phyloP scores from a whole-genome alignment of 2,329 filamentous ascomycete genomes.

The Pestalotiopsis sp. region DNA sequence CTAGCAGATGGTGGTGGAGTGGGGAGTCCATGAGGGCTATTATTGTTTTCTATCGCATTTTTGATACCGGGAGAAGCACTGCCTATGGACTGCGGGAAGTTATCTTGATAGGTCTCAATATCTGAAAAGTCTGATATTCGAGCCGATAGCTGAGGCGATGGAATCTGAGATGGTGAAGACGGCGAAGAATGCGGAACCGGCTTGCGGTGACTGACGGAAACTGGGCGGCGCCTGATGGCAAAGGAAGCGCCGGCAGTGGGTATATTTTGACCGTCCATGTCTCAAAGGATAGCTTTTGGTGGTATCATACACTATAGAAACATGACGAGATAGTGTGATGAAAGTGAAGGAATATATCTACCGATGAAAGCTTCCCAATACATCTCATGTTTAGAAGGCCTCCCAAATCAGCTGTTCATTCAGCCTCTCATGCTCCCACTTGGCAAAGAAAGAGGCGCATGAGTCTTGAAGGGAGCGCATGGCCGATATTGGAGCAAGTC shows the following conservation, averaged over 20 bases:
- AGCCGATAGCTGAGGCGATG: neutral
- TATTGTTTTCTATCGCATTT: neutral
- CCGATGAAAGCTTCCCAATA: neutral
- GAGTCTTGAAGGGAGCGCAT: neutral
- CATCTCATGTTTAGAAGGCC: neutral
- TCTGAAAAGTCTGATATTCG: neutral
- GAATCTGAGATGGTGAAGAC: neutral
- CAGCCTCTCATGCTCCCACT: neutral
- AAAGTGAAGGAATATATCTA: neutral
- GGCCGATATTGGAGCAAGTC: neutral
- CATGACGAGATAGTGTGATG: neutral
- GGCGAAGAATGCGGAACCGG: neutral
- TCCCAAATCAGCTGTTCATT: neutral
- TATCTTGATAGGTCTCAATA: neutral
- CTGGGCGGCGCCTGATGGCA: constrained; percentile 1
- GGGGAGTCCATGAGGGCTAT: neutral
- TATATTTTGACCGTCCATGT: neutral
- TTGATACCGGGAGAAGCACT: neutral
- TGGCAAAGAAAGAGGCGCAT: neutral
- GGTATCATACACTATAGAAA: neutral
- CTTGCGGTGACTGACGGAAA: neutral
- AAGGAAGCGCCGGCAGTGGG: neutral
- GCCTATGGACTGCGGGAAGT: neutral
- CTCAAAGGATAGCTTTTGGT: neutral
- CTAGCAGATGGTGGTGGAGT: neutral